A percentile compares a stretch with the other conserved stretches of the same genome.
phyloP scores from a whole-genome alignment of 2,329 filamentous ascomycete species.

The Neonectria faginata region DNA sequence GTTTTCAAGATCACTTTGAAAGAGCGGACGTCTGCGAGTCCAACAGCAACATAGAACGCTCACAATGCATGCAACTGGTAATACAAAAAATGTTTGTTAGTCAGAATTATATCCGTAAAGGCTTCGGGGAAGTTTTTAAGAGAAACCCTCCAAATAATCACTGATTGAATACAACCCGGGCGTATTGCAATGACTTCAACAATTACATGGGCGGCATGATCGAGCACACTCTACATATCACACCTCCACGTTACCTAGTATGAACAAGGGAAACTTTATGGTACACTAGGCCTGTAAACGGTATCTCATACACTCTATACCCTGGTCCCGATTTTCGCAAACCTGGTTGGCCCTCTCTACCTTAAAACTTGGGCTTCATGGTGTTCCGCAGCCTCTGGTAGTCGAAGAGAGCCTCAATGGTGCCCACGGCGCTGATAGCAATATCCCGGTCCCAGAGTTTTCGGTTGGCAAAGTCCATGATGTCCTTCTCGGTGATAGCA shows the following conservation, averaged over 20 bases:
- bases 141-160: neutral
- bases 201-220: constrained; percentile 18
- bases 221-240: constrained; percentile 41
- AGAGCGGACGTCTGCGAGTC: no score
- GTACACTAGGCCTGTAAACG: constrained; percentile 65
- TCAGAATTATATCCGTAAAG: neutral
- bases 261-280: constrained; percentile 62
- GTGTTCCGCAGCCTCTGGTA: constrained; percentile 85
- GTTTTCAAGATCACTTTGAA: no score
- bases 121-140: neutral
- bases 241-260: constrained; percentile 49
- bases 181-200: neutral
- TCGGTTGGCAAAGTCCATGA: constrained; percentile 94
- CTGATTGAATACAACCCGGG: neutral
- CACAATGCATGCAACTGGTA: no score
- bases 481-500: constrained; percentile 91
- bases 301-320: constrained; percentile 70
- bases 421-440: constrained; percentile 91
- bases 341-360: constrained; percentile 44
- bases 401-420: constrained; percentile 86
- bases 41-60: no score
- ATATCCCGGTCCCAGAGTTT: constrained; percentile 99
- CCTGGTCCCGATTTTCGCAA: constrained; percentile 54
- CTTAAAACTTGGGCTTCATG: constrained; percentile 83
- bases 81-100: neutral